A percentile compares a stretch with the other conserved stretches of the same genome.
Conservation (phyloP, 345 rosid genomes). For the Salix exigua region DNA sequence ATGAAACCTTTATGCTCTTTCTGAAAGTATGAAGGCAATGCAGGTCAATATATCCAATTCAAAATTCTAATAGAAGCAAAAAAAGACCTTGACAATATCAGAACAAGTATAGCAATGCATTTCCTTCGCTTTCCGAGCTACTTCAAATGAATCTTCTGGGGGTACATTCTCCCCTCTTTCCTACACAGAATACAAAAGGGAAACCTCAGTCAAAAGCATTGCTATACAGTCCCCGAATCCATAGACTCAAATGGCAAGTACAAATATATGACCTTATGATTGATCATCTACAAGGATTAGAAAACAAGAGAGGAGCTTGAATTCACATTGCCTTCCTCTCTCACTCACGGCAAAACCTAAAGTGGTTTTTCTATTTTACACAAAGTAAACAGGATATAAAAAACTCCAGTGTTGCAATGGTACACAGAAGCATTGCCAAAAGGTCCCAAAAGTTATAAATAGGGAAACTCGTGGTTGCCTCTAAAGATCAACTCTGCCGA, state of each 20-base stretch:
- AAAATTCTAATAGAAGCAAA: constrained; percentile 8
- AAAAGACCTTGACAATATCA: constrained; percentile 86
- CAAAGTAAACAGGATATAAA: background rate
- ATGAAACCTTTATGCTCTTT: background rate
- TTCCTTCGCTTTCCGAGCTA: constrained; percentile 95
- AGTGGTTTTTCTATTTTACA: background rate
- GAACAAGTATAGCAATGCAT: constrained; percentile 83
- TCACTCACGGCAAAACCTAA: background rate
- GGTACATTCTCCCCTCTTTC: constrained; percentile 99
- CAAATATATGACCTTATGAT: too few species aligned
- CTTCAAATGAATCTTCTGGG: constrained; percentile 91
- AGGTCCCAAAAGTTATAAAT: background rate
- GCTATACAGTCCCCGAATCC: constrained; percentile 4
- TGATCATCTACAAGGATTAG: background rate
- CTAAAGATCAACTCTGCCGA: background rate
- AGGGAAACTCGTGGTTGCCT: background rate
- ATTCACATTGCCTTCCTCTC: background rate
- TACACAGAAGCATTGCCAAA: background rate
- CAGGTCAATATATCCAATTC: background rate
- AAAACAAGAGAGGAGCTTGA: background rate
- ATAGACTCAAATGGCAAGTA: background rate
- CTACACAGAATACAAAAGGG: constrained; percentile 34
- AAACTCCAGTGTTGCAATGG: background rate
- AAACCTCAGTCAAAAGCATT: constrained; percentile 11
- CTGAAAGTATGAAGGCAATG: background rate